A percentile compares a stretch with the other conserved stretches of the same genome.
These are phyloP conservation scores for Fusarium hostae DNA, from an alignment of 2,329 filamentous ascomycete species.

Conservation along the genomic window DNA sequence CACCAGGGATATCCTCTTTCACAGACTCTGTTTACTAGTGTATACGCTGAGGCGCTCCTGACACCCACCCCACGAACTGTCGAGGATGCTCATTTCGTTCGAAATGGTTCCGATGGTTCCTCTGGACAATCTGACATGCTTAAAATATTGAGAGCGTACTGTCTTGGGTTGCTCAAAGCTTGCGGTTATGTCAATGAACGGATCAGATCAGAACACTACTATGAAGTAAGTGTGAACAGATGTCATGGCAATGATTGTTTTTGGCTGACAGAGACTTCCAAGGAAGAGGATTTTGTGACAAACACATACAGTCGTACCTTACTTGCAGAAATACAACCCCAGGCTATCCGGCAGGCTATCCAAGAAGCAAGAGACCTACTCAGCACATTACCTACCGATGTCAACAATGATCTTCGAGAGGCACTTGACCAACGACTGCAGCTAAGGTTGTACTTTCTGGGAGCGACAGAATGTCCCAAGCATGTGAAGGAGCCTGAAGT, in stretches of 20 bases:
- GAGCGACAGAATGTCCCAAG: slow-evolving; percentile 61
- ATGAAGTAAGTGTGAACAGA: slow-evolving; percentile 69
- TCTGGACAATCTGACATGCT: slow-evolving; percentile 60
- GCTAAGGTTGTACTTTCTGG: slow-evolving; percentile 73
- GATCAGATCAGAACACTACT: slow-evolving; percentile 86
- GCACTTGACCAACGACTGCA: slow-evolving; percentile 74
- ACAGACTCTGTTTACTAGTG: slow-evolving; percentile 91
- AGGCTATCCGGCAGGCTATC: slow-evolving; percentile 66
- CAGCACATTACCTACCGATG: slow-evolving; percentile 51
- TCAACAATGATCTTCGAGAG: slow-evolving; percentile 55
- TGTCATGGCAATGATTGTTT: not conserved
- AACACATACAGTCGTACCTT: slow-evolving; percentile 87
- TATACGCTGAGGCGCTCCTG: slow-evolving; percentile 87
- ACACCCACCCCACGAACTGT: slow-evolving; percentile 74
- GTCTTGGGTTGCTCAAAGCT: slow-evolving; percentile 83
- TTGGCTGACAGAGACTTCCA: slow-evolving; percentile 4
- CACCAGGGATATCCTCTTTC: slow-evolving; percentile 95
- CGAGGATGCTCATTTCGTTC: slow-evolving; percentile 72
- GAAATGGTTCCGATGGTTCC: slow-evolving; percentile 43
- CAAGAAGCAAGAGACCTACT: slow-evolving; percentile 66
- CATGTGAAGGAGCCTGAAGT: slow-evolving; percentile 58
- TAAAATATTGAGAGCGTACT: slow-evolving; percentile 83
- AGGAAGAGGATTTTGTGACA: slow-evolving; percentile 97
- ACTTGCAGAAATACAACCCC: slow-evolving; percentile 70
- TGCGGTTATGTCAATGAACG: slow-evolving; percentile 82